Base-by-base conservation (phyloP, 176 grass and related monocot genomes). In the Luzula sylvatica region DNA sequence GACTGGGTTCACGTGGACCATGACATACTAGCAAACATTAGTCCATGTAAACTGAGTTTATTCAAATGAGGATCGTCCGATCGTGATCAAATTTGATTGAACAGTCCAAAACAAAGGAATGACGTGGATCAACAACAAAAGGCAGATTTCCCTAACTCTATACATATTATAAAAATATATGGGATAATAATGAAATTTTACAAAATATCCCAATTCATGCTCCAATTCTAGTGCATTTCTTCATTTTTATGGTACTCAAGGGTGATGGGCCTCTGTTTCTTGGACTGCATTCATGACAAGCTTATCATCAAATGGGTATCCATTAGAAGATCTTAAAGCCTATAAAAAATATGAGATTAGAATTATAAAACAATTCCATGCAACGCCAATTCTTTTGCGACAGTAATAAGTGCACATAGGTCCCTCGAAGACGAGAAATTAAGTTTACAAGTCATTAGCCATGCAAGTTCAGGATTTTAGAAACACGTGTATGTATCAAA, bases 221-320 rank as follows among this genome's bases (percentile, higher is more conserved):
- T 8, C 65, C 85, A 8, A 19, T 74, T 78, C 67, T 5, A 94
- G 82, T 19, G 67, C 87, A 4, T 64, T 87, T 48, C 42, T 87
- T 54, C 82, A 94, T 65, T 19, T 94, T 6, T 87, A 87, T 15
- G 87, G 87, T 15, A 66, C 71, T n/a, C n/a, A n/a, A n/a, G n/a
- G n/a, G n/a, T 53, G 39, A 48, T 2, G 79, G 75, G 15, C 35
- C 51, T 0, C 67, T 82, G 78, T 83, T 45, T 87, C 82, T 0
- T 94, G 78, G 78, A 94, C 87, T 8, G 74, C 87, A 0, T 23
- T 94, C 4, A 87, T 94, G 82, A 68, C 75, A 15, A 58, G 74
- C 2, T 55, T 94, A 52, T 87, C 75, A 0, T 70, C 62, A 2
- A 87, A 83, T 1, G 82, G 82, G 6, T 66, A 53, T 17, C 23